A percentile compares a stretch with the other conserved stretches of the same genome.
phyloP scores from a whole-genome alignment of 257 asterid species.

The Apocynum venetum region DNA sequence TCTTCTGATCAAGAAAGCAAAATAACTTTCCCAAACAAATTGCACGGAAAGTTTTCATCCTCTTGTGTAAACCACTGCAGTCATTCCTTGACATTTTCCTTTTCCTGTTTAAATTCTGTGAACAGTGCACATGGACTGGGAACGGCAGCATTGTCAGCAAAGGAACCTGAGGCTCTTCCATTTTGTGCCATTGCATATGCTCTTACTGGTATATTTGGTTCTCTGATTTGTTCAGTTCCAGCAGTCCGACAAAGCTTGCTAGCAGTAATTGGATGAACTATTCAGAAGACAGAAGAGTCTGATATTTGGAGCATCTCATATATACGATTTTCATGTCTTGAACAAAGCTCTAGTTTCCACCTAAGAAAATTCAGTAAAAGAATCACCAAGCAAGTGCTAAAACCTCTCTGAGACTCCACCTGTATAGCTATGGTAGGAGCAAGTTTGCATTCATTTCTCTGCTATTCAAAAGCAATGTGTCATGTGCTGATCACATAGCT shows the following conservation, averaged over 20 bases:
- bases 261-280: slow-evolving; percentile 62
- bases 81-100: neutral
- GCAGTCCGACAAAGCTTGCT: slow-evolving; percentile 85
- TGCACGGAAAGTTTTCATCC: neutral
- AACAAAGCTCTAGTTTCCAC: neutral
- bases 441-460: neutral
- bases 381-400: neutral
- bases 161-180: slow-evolving; percentile 99
- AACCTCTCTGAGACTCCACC: neutral
- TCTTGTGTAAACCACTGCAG: neutral
- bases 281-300: neutral
- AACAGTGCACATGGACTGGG: slow-evolving; percentile 95
- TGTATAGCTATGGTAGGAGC: neutral
- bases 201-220: slow-evolving; percentile 90
- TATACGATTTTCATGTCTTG: too few species aligned
- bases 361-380: neutral
- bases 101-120: neutral
- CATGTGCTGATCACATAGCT: neutral
- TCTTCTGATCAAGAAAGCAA: neutral
- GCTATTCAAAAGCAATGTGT: neutral
- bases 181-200: slow-evolving; percentile 97
- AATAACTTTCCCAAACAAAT: neutral
- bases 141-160: slow-evolving; percentile 96
- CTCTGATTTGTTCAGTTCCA: slow-evolving; percentile 87
- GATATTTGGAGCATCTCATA: neutral